These are phyloP conservation scores for Dictyostelium capitatum DNA, from an alignment of 78 protist genomes.

Conservation along the genomic window DNA sequence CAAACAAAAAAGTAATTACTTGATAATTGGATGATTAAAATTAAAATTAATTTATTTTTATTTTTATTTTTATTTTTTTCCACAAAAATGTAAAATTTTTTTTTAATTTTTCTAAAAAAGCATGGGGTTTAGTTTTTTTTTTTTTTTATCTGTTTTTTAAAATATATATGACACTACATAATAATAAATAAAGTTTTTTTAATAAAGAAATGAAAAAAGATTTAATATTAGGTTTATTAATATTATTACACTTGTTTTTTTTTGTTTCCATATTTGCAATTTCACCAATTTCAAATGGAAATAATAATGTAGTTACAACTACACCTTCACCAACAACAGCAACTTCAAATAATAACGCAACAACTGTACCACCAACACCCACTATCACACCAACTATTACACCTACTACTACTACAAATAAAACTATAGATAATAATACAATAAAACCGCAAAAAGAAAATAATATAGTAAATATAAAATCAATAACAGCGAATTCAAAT, in stretches of 20 bases:
- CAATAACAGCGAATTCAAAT: not conserved
- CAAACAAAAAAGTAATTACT: too few species aligned
- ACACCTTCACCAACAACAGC: not conserved
- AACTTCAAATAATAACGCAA: not conserved
- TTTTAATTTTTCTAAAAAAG: not conserved
- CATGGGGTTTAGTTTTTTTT: not conserved
- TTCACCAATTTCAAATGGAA: not conserved
- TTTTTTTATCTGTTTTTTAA: not conserved
- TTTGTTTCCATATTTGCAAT: slow-evolving; percentile 14
- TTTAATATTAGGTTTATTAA: not conserved
- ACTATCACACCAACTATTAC: too few species aligned
- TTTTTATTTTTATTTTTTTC: not conserved
- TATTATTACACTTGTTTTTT: slow-evolving; percentile 9
- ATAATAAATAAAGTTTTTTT: not conserved
- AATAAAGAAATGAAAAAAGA: not conserved
- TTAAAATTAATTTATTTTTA: too few species aligned
- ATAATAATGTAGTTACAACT: not conserved
- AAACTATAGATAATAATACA: slow-evolving; percentile 1
- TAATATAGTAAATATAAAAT: not conserved
- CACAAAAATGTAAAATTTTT: not conserved
- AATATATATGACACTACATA: too few species aligned
- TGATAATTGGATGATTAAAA: too few species aligned
- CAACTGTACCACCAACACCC: not conserved
- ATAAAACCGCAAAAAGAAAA: not conserved
- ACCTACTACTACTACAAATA: not conserved